phyloP scores from a whole-genome alignment of 495 filamentous ascomycete genomes.

The Aspergillus bridgeri region DNA sequence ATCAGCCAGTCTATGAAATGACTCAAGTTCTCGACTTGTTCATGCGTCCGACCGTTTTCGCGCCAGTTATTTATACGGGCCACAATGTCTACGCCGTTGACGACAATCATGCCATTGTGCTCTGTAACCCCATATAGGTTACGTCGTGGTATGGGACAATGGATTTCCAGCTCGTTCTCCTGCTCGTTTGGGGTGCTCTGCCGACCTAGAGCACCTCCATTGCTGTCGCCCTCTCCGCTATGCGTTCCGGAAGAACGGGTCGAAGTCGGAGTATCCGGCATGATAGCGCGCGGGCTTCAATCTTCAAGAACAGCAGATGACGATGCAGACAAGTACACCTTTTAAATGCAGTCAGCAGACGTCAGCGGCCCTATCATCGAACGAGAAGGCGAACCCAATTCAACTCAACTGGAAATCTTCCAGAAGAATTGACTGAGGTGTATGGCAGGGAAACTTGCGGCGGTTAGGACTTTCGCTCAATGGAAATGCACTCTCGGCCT shows the following conservation, averaged over 20 bases:
- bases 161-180: not conserved
- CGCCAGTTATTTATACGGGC: not conserved
- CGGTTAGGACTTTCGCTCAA: not conserved
- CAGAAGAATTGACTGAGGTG: not conserved
- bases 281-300: not conserved
- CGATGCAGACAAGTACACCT: not conserved
- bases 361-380: not conserved
- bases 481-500: not conserved
- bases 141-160: not conserved
- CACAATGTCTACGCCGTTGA: not conserved
- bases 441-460: not conserved
- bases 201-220: not conserved
- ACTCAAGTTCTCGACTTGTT: not conserved
- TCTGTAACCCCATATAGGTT: not conserved
- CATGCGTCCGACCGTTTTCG: not conserved
- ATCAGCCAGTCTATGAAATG: not conserved
- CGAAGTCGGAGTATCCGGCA: not conserved
- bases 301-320: not conserved
- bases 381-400: not conserved
- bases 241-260: not conserved
- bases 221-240: not conserved
- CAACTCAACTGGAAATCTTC: not conserved
- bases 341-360: not conserved
- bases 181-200: not conserved
- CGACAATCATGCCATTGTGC: not conserved